A percentile compares a stretch with the other conserved stretches of the same genome.
These are phyloP conservation scores for Plantago coronopus DNA, from an alignment of 305 asterid genomes.

Conservation along the genomic window DNA sequence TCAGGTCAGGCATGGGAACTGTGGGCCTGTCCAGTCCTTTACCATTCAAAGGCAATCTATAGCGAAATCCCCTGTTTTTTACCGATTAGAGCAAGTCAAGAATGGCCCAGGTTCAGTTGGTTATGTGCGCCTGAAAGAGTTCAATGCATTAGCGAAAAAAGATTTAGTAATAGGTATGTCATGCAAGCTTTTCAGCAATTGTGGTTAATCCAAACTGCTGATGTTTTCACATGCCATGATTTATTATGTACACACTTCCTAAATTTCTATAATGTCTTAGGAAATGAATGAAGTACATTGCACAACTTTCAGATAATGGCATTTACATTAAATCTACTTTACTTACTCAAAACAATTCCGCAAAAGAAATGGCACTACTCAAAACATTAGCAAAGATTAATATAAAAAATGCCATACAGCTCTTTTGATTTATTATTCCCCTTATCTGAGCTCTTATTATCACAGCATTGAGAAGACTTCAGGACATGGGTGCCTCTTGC, in stretches of 20 bases:
- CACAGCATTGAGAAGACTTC: constrained; percentile 83
- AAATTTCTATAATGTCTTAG: background rate
- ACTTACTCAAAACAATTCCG: background rate
- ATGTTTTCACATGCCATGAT: constrained; percentile 1
- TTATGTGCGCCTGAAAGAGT: constrained; percentile 89
- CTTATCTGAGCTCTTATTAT: constrained; percentile 13
- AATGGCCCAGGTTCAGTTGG: constrained; percentile 63
- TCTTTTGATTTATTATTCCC: constrained; percentile 5
- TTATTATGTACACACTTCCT: background rate
- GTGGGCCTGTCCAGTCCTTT: constrained; percentile 79
- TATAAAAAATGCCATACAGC: background rate
- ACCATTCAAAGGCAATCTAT: constrained; percentile 81
- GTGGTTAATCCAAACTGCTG: constrained; percentile 2
- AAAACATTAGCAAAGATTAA: background rate
- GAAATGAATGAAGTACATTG: background rate
- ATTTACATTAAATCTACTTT: background rate
- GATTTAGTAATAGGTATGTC: constrained; percentile 77
- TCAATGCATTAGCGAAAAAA: constrained; percentile 94
- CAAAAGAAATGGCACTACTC: background rate
- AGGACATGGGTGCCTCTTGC: constrained; percentile 83
- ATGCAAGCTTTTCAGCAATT: constrained; percentile 13
- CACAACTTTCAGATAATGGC: constrained; percentile 13
- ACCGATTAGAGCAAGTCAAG: constrained; percentile 71
- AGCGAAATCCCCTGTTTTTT: constrained; percentile 90
- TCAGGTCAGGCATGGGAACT: constrained; percentile 91